Evolutionary conservation across 2,329 filamentous ascomycete genomes (phyloP).

Genomic region (Aspergillus cejpii): DNA sequence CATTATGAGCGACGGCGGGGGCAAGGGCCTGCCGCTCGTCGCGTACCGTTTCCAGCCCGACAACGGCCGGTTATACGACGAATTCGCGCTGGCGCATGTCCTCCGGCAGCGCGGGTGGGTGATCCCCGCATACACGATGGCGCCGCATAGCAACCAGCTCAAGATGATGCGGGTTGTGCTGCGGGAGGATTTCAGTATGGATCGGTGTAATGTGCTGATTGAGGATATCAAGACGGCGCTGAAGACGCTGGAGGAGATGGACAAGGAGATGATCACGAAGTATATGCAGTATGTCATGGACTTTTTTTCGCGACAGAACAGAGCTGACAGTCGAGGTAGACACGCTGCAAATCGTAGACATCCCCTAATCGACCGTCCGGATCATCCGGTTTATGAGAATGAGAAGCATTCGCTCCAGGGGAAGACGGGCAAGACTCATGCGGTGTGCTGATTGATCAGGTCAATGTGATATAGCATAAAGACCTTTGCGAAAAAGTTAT

Average conservation of each 20-base stretch:
- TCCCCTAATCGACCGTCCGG: background rate
- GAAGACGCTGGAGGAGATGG: slow-evolving; percentile 63
- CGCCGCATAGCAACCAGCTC: slow-evolving; percentile 69
- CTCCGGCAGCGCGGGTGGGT: slow-evolving; percentile 82
- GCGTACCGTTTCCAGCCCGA: slow-evolving; percentile 68
- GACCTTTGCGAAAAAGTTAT: too few species aligned
- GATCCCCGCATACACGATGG: slow-evolving; percentile 93
- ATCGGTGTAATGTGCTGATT: slow-evolving; percentile 70
- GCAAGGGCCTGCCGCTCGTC: slow-evolving; percentile 75
- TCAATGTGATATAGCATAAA: too few species aligned
- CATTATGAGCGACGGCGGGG: slow-evolving; percentile 74
- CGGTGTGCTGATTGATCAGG: slow-evolving; percentile 57
- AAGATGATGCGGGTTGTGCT: slow-evolving; percentile 91
- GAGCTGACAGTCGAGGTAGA: background rate
- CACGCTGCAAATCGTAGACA: background rate
- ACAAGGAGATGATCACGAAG: slow-evolving; percentile 60
- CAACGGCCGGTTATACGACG: slow-evolving; percentile 55
- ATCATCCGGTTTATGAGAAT: slow-evolving; percentile 49
- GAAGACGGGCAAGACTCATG: slow-evolving; percentile 81
- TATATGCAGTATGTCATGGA: slow-evolving; percentile 53
- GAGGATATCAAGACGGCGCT: slow-evolving; percentile 69
- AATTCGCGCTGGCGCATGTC: slow-evolving; percentile 72
- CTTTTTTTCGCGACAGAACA: background rate
- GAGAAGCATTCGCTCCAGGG: slow-evolving; percentile 81
- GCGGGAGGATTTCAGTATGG: slow-evolving; percentile 78